A percentile compares a stretch with the other conserved stretches of the same genome.
Evolutionary conservation across 2,329 filamentous ascomycete genomes (phyloP).

Genomic region (Talaromyces sp.): DNA sequence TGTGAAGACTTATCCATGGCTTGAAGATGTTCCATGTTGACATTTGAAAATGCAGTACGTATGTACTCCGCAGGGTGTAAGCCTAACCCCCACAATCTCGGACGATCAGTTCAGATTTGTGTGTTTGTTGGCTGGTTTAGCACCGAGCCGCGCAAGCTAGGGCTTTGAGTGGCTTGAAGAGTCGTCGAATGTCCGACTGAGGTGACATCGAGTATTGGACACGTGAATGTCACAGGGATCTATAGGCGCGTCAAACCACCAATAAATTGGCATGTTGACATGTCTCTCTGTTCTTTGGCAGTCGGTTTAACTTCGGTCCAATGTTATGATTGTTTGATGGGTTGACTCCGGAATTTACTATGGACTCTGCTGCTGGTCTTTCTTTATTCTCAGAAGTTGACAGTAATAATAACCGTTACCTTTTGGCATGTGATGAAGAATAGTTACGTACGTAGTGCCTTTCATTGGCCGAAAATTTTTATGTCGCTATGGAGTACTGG

Average conservation of each 20-base stretch:
- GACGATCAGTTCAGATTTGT: background rate
- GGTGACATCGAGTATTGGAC: background rate
- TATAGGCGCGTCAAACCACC: background rate
- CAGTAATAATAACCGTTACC: background rate
- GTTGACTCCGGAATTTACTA: background rate
- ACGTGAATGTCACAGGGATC: background rate
- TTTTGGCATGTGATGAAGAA: background rate
- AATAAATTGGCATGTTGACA: background rate
- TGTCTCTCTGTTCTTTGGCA: background rate
- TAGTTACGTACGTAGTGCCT: too few species aligned
- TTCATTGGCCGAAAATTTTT: too few species aligned
- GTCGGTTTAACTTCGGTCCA: too few species aligned
- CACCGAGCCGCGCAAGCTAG: background rate
- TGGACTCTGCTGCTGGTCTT: background rate
- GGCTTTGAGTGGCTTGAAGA: background rate
- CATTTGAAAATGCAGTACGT: background rate
- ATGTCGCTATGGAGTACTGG: too few species aligned
- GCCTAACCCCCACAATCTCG: background rate
- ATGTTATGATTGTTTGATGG: background rate
- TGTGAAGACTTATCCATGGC: background rate
- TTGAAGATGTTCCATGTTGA: background rate
- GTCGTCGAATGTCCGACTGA: constrained; percentile 7
- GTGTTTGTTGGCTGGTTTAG: background rate
- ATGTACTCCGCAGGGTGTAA: background rate
- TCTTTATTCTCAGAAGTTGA: background rate